Evolutionary conservation across 1,284 basidiomycete genomes (phyloP).

Genomic region (Cryptococcus sp.): DNA sequence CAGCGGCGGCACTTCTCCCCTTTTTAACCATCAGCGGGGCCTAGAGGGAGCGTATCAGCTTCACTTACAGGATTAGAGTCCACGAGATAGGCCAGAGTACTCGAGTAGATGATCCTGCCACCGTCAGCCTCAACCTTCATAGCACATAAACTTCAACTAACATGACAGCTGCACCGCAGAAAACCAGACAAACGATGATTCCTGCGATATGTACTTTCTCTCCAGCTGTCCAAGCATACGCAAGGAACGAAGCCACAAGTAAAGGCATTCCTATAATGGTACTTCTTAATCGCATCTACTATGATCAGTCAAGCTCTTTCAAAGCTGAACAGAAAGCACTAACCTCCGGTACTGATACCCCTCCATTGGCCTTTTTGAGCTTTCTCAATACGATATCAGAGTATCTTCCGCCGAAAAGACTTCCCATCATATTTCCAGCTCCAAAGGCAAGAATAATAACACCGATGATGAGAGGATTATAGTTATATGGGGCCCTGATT

Average conservation of each 20-base stretch:
- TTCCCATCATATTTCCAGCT: constrained; percentile 63
- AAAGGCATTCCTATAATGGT: constrained; percentile 51
- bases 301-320: neutral
- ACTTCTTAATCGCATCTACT: constrained; percentile 66
- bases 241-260: constrained; percentile 54
- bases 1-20: constrained; percentile 36
- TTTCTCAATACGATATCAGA: constrained; percentile 62
- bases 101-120: constrained; percentile 37
- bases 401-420: constrained; percentile 68
- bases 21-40: neutral
- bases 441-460: constrained; percentile 71
- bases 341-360: constrained; percentile 63
- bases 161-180: constrained; percentile 68
- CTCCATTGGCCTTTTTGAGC: constrained; percentile 59
- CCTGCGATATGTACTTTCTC: constrained; percentile 58
- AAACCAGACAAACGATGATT: constrained; percentile 55
- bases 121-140: neutral
- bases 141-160: constrained; percentile 46
- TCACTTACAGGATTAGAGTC: constrained; percentile 54
- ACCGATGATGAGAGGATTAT: constrained; percentile 66
- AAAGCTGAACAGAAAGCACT: constrained; percentile 9
- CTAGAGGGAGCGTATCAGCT: neutral
- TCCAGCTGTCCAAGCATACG: constrained; percentile 71
- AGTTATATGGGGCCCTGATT: constrained; percentile 58
- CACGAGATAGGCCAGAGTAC: constrained; percentile 58